Conservation (phyloP, 2,329 filamentous ascomycete genomes). For the Ceratocystis albifundus region DNA sequence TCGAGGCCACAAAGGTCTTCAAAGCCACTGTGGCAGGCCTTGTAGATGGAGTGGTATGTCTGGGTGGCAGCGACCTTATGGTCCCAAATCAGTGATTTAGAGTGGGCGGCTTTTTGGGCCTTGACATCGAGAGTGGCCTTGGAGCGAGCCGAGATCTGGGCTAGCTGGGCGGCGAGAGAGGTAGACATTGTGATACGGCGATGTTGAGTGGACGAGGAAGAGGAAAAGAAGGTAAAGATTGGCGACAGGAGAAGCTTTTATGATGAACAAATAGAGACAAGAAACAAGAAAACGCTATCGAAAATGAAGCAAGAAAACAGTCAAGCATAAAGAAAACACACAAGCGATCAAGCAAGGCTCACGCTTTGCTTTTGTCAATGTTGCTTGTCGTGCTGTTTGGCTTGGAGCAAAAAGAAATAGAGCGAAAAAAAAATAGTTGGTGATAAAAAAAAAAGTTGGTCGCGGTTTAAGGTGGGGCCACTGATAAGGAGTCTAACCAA, state of each 20-base stretch:
- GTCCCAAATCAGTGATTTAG: conserved; percentile 91
- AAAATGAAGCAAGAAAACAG: neutral
- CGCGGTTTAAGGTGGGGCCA: conserved; percentile 15
- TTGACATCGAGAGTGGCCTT: conserved; percentile 86
- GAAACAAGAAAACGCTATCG: conserved; percentile 8
- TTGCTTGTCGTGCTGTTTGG: neutral
- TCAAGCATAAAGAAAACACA: conserved; percentile 12
- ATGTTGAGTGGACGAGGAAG: conserved; percentile 45
- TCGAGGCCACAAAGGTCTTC: conserved; percentile 85
- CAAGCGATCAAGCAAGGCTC: conserved; percentile 3
- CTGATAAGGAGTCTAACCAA: conserved; percentile 20
- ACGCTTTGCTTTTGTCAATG: neutral
- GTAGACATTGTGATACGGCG: conserved; percentile 51
- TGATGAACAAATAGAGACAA: conserved; percentile 4
- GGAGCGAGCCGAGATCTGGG: conserved; percentile 79
- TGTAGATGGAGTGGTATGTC: conserved; percentile 79
- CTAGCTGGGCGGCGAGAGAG: conserved; percentile 84
- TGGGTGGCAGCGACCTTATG: conserved; percentile 72
- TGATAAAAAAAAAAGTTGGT: conserved; percentile 21
- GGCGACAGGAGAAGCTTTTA: conserved; percentile 1
- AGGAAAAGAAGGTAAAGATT: conserved; percentile 54
- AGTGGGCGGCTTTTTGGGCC: conserved; percentile 81
- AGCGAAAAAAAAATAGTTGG: conserved; percentile 8
- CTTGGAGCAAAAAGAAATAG: neutral
- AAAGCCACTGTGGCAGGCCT: conserved; percentile 79